phyloP scores from a whole-genome alignment of 1,284 basidiomycete genomes.

The Rhodotorula sp. region DNA sequence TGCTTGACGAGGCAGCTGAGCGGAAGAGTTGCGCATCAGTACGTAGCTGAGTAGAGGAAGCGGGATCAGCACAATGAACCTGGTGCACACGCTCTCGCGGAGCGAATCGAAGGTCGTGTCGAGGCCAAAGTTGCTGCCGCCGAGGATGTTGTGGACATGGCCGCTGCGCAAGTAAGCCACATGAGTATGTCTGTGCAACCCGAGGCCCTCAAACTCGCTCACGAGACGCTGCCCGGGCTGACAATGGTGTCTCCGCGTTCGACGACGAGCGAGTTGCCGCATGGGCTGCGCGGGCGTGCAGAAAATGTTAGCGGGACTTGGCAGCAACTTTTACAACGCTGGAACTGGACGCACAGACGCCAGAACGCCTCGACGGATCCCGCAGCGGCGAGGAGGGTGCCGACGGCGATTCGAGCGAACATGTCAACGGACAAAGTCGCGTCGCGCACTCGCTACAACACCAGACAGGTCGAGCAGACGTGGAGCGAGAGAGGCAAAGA shows the following conservation, averaged over 20 bases:
- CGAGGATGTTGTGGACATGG: conserved; percentile 28
- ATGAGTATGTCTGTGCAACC: conserved; percentile 24
- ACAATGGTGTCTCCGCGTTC: conserved; percentile 56
- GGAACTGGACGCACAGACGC: conserved; percentile 10
- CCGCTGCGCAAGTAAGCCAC: conserved; percentile 1
- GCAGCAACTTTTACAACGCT: too few species aligned
- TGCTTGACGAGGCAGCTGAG: conserved; percentile 39
- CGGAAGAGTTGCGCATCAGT: neutral
- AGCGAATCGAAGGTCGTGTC: conserved; percentile 50
- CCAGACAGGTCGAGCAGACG: neutral
- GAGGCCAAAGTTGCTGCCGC: conserved; percentile 46
- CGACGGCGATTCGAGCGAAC: neutral
- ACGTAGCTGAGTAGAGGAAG: neutral
- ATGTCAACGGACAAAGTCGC: neutral
- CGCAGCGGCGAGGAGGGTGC: neutral
- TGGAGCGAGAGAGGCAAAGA: neutral
- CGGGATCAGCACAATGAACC: conserved; percentile 37
- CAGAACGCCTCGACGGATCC: conserved; percentile 23
- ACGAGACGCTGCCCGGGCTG: conserved; percentile 49
- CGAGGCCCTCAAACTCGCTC: conserved; percentile 43
- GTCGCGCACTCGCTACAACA: too few species aligned
- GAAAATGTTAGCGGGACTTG: neutral
- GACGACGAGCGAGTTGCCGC: conserved; percentile 18
- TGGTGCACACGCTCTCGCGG: conserved; percentile 51
- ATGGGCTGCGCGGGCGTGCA: conserved; percentile 5